A percentile compares a stretch with the other conserved stretches of the same genome.
These are phyloP conservation scores for Calonectria hawksworthii DNA, from an alignment of 2,329 filamentous ascomycete species.

Conservation along the genomic window DNA sequence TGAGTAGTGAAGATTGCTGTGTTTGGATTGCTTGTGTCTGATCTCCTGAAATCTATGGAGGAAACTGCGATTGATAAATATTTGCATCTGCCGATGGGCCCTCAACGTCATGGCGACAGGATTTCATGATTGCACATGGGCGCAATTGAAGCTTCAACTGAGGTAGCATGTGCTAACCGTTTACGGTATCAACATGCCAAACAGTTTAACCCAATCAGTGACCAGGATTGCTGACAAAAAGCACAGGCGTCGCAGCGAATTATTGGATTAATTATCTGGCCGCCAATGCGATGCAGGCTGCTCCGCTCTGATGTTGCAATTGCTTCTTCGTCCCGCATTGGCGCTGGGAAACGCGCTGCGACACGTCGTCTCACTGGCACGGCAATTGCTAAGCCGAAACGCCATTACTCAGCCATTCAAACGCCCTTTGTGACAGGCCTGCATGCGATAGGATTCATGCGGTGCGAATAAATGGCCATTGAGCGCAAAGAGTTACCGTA, in stretches of 20 bases:
- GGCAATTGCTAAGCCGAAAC: neutral
- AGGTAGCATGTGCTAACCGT: neutral
- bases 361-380: neutral
- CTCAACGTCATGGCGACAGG: neutral
- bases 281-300: neutral
- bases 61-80: neutral
- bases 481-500: neutral
- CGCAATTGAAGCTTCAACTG: neutral
- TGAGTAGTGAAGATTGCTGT: neutral
- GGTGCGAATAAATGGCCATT: neutral
- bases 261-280: neutral
- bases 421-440: conserved; percentile 1
- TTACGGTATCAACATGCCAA: conserved; percentile 5
- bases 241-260: neutral
- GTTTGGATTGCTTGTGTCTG: neutral
- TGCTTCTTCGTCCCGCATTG: neutral
- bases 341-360: neutral
- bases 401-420: conserved; percentile 1
- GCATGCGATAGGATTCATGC: neutral
- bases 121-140: neutral
- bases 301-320: neutral
- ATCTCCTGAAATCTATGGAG: neutral
- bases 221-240: neutral
- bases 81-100: neutral
- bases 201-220: neutral